A percentile compares a stretch with the other conserved stretches of the same genome.
These are phyloP conservation scores for Wickerhamiella domercqiae DNA, from an alignment of 805 yeast genomes.

Conservation along the genomic window DNA sequence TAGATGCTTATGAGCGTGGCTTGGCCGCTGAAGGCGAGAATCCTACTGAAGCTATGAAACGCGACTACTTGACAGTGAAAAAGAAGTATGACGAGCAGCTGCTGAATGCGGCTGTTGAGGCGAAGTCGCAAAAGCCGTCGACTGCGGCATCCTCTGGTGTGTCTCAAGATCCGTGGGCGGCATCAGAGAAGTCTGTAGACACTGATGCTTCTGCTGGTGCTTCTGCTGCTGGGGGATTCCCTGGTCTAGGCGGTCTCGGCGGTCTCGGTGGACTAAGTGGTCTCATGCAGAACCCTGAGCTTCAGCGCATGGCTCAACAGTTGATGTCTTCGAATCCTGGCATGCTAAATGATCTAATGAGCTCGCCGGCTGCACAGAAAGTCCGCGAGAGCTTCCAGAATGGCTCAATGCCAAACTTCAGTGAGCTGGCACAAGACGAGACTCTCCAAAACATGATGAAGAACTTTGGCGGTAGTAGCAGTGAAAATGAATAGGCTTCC, in stretches of 20 bases:
- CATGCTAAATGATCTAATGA: slow-evolving; percentile 58
- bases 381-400: slow-evolving; percentile 69
- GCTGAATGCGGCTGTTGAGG: slow-evolving; percentile 7
- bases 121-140: slow-evolving; percentile 18
- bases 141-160: slow-evolving; percentile 17
- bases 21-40: slow-evolving; percentile 72
- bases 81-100: slow-evolving; percentile 62
- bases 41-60: slow-evolving; percentile 78
- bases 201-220: slow-evolving; percentile 1
- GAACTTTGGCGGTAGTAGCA: slow-evolving; percentile 2
- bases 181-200: not conserved
- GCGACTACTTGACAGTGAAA: slow-evolving; percentile 89
- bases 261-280: slow-evolving; percentile 41
- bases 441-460: slow-evolving; percentile 35
- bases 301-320: slow-evolving; percentile 76
- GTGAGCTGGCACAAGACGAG: slow-evolving; percentile 69
- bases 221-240: slow-evolving; percentile 8
- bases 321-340: slow-evolving; percentile 68
- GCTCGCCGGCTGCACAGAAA: slow-evolving; percentile 62
- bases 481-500: too few species aligned
- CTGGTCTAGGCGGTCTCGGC: slow-evolving; percentile 65
- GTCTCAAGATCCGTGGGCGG: not conserved
- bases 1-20: slow-evolving; percentile 82
- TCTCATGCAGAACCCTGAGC: slow-evolving; percentile 77
- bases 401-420: slow-evolving; percentile 39